These are phyloP conservation scores for Hygrocybe coccinea DNA, from an alignment of 768 basidiomycete genomes.

Conservation along the genomic window DNA sequence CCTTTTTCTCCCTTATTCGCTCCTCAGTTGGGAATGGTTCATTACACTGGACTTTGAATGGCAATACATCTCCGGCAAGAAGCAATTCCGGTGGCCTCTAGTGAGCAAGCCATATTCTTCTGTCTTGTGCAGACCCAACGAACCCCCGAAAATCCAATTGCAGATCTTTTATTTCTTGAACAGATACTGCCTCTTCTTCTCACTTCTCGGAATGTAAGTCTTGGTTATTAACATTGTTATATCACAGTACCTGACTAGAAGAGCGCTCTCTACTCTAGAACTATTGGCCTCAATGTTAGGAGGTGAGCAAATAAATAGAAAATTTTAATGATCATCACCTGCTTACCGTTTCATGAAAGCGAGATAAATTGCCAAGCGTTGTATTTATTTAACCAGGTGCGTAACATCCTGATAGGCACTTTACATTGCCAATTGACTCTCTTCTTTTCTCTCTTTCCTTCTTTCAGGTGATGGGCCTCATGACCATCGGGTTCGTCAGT, in stretches of 20 bases:
- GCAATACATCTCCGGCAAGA: slow-evolving; percentile 53
- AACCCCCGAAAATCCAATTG: too few species aligned
- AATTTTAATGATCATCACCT: slow-evolving; percentile 1
- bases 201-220: slow-evolving; percentile 23
- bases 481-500: slow-evolving; percentile 62
- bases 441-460: too few species aligned
- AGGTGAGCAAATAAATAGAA: slow-evolving; percentile 24
- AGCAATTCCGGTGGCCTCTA: slow-evolving; percentile 63
- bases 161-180: background rate
- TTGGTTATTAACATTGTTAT: too few species aligned
- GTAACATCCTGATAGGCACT: too few species aligned
- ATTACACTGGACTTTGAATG: slow-evolving; percentile 60
- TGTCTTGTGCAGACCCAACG: too few species aligned
- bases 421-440: too few species aligned
- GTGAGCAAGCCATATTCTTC: too few species aligned
- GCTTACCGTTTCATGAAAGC: slow-evolving; percentile 22
- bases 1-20: too few species aligned
- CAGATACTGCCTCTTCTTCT: background rate
- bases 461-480: slow-evolving; percentile 52
- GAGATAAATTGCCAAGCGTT: slow-evolving; percentile 60
- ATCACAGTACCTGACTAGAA: slow-evolving; percentile 4
- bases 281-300: slow-evolving; percentile 56
- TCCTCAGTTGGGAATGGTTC: slow-evolving; percentile 66
- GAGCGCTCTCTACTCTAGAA: slow-evolving; percentile 37
- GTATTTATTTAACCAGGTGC: slow-evolving; percentile 61